A percentile compares a stretch with the other conserved stretches of the same genome.
phyloP scores from a whole-genome alignment of 2,329 filamentous ascomycete genomes.

The Tolypocladium inflatum region DNA sequence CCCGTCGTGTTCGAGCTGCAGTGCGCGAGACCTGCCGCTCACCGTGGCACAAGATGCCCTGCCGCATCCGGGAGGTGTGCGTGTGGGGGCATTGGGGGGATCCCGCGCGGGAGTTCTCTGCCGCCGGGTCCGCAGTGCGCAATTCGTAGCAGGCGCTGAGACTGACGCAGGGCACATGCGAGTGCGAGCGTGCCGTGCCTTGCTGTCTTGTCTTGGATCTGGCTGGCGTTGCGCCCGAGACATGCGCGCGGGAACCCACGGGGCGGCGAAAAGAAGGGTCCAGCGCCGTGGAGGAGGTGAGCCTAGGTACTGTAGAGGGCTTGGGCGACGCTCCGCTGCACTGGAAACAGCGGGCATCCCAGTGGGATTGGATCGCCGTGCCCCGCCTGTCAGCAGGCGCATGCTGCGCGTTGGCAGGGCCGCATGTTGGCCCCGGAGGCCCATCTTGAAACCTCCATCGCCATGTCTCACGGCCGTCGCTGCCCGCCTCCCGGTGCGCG shows the following conservation, averaged over 20 bases:
- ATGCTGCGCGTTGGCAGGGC: not conserved
- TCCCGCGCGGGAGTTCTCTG: no score
- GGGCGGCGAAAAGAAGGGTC: no score
- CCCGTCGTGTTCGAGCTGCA: not conserved
- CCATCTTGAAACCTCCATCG: not conserved
- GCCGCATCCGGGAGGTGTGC: no score
- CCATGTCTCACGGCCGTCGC: not conserved
- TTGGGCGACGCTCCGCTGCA: no score
- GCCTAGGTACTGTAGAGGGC: no score
- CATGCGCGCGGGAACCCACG: not conserved
- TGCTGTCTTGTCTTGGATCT: not conserved
- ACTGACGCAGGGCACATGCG: not conserved
- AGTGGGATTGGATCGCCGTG: no score
- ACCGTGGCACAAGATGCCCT: not conserved
- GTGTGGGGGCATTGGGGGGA: no score
- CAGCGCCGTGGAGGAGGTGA: no score
- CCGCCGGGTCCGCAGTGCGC: no score
- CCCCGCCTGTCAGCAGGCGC: no score
- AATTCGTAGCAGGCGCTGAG: no score
- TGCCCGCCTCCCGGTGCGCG: not conserved
- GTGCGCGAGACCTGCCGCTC: not conserved
- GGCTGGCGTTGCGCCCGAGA: not conserved
- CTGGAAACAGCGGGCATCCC: no score
- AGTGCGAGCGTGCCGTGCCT: not conserved
- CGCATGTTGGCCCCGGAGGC: not conserved